These are phyloP conservation scores for Fusarium continuum DNA, from an alignment of 2,329 filamentous ascomycete genomes.

Conservation along the genomic window DNA sequence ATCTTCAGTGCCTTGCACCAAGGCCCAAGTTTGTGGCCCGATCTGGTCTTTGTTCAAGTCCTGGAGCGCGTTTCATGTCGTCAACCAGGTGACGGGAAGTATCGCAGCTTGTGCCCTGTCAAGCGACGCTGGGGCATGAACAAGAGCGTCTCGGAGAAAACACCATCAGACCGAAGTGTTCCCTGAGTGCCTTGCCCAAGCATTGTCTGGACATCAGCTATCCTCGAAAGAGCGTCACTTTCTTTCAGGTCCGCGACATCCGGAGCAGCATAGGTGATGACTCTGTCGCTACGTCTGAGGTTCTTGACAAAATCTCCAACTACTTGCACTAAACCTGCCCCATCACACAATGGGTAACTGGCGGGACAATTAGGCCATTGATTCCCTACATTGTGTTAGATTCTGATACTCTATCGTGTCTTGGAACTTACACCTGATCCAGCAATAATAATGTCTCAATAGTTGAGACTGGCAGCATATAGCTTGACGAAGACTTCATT, in stretches of 20 bases:
- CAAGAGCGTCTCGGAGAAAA: conserved; percentile 67
- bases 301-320: conserved; percentile 61
- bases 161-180: conserved; percentile 64
- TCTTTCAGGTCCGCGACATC: conserved; percentile 13
- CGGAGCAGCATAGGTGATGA: conserved; percentile 58
- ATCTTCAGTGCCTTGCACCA: conserved; percentile 54
- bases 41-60: conserved; percentile 55
- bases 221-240: conserved; percentile 37
- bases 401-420: neutral
- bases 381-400: conserved; percentile 25
- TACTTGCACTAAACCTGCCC: conserved; percentile 55
- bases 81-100: conserved; percentile 59
- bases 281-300: conserved; percentile 63
- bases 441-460: conserved; percentile 58
- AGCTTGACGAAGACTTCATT: conserved; percentile 69
- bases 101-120: conserved; percentile 52
- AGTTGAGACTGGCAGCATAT: conserved; percentile 59
- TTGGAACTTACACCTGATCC: conserved; percentile 41
- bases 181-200: conserved; percentile 68
- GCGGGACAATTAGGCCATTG: conserved; percentile 37
- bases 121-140: conserved; percentile 59
- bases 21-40: conserved; percentile 47
- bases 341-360: conserved; percentile 50
- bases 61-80: conserved; percentile 63
- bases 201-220: conserved; percentile 52